These are phyloP conservation scores for Fusarium sp. DNA, from an alignment of 2,329 filamentous ascomycete genomes.

Conservation along the genomic window DNA sequence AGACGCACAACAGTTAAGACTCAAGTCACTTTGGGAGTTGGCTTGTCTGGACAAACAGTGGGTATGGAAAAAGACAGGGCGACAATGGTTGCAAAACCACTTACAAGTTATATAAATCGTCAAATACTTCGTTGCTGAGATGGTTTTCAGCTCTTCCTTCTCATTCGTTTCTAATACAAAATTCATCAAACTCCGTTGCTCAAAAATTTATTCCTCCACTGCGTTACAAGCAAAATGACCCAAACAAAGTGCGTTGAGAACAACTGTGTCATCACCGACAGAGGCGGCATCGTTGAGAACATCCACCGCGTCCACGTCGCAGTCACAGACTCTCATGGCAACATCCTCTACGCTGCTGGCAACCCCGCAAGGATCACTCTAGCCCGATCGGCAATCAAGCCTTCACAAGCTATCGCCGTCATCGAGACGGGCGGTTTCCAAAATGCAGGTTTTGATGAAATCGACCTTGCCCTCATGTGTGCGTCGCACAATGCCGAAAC, in stretches of 20 bases:
- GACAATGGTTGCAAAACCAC: background rate
- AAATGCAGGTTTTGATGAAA: background rate
- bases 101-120: background rate
- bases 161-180: background rate
- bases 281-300: background rate
- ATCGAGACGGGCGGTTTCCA: background rate
- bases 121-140: accelerated
- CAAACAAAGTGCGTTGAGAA: background rate
- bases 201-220: background rate
- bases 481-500: background rate
- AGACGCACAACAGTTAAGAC: background rate
- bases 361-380: background rate
- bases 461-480: background rate
- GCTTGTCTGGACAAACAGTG: background rate
- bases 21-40: background rate
- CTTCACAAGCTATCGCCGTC: background rate
- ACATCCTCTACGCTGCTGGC: background rate
- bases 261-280: background rate
- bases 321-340: background rate
- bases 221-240: background rate
- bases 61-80: background rate
- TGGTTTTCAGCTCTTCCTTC: background rate
- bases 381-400: background rate
- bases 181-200: background rate
- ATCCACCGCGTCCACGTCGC: background rate